Evolutionary conservation across 1,284 basidiomycete genomes (phyloP).

Genomic region (Ceratobasidium sp.): DNA sequence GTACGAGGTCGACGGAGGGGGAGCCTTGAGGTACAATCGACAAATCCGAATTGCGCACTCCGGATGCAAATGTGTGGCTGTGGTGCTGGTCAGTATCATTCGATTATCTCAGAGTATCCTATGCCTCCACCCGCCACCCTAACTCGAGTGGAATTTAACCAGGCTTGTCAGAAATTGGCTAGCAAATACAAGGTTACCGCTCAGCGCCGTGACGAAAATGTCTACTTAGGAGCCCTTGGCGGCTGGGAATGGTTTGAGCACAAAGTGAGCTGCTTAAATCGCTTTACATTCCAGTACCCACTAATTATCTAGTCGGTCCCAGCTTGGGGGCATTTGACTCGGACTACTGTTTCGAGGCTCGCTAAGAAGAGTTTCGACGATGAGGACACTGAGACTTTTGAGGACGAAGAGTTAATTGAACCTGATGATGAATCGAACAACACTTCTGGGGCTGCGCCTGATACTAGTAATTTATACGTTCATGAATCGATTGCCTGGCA

Average conservation of each 20-base stretch:
- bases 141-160: constrained; percentile 69
- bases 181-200: constrained; percentile 46
- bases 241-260: constrained; percentile 70
- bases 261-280: constrained; percentile 54
- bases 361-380: constrained; percentile 26
- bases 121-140: constrained; percentile 54
- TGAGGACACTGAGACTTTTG: constrained; percentile 46
- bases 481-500: constrained; percentile 76
- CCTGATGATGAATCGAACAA: constrained; percentile 50
- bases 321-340: constrained; percentile 62
- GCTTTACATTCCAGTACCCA: constrained; percentile 11
- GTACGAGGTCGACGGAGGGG: constrained; percentile 19
- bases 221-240: constrained; percentile 42
- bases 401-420: constrained; percentile 52
- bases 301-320: constrained; percentile 50
- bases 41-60: constrained; percentile 9
- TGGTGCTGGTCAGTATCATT: constrained; percentile 23
- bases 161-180: constrained; percentile 67
- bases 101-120: no score
- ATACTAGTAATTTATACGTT: constrained; percentile 40
- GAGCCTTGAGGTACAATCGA: constrained; percentile 27
- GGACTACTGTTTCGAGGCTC: constrained; percentile 50
- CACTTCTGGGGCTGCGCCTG: constrained; percentile 42
- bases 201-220: neutral
- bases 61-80: constrained; percentile 41